Base-by-base conservation (phyloP, 2,329 filamentous ascomycete genomes). In the Diaporthe vaccinii region DNA sequence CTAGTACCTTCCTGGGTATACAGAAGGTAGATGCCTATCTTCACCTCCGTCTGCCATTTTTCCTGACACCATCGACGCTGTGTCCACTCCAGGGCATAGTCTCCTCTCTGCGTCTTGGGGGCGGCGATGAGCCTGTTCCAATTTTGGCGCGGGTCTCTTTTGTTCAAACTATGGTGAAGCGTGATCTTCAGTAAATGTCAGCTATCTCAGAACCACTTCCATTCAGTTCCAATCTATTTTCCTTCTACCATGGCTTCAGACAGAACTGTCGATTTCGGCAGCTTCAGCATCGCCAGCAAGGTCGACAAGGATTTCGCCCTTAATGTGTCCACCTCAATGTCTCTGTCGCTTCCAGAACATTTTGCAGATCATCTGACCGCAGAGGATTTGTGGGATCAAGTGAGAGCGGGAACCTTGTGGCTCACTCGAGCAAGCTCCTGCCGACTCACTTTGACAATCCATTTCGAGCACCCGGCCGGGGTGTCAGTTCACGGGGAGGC, bases 341-440 rank as follows among this genome's bases (percentile, higher is more conserved):
- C 51, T 39, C 39, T 76, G 8, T 69, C 73, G 7, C 39, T 75
- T 36, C 75, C 75, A 34, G 69, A 70, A 15, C 58, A 65, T 31
- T 22, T 44, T 7, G 12, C 14, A 41, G 46, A 36, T 1, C 22
- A 39, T 46, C 25, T 59, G n/a, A 73, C 69, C 17, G 75, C 62
- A 36, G 36, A n/a, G 1, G 73, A 73, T 17, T 28, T 76, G 17
- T 39, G 73, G 22, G 55, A 76, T n/a, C 69, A 70, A 71, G 73
- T 76, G n/a, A 61, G 39, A 22, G 49, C 59, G 34, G 75, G 75
- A 22, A 14, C 53, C 14, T 20, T 76, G 17, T 76, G 75, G 75
- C 67, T 76, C 39, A 73, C 75, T 6, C 68, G 73, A 57, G 73
- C 73, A 17, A 53, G 72, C n/a, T 73, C 73, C 31, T 76, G 75